Evolutionary conservation across 2,329 filamentous ascomycete species (phyloP), one percentile per base, ranked within the genome.

Genomic region (Fusarium denticulatum): DNA sequence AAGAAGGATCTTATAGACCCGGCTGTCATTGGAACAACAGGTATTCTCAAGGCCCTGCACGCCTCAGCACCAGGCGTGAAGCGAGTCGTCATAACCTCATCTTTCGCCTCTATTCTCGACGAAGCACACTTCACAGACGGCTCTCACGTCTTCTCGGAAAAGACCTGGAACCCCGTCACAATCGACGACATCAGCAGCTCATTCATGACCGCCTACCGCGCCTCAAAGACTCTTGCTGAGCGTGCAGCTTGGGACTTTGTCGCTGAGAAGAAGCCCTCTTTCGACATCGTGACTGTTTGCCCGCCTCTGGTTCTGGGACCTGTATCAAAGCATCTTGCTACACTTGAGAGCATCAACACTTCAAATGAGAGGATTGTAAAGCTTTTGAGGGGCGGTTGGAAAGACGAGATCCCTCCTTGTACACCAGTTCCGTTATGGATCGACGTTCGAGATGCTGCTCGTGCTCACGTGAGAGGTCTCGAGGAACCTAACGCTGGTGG

Each of bases 31-130:
- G 90, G 88, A 70, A 90, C 88, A 3, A 93, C 91, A 73, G 92
- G 92, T 39, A 90, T 96, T 62, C 90, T 94, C 40, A 88, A 91
- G 73, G 91, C 93, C 24, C 86, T 96, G 71, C 90, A 92, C 77
- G 84, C 85, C 69, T 72, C 88, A 79, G 79, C 87, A 2, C 88
- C 87, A 1, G 72, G 73, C 11, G 93, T 97, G 59, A 94, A 91
- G 83, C 88, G 91, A 67, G 92, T 97, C 20, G 91, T 93, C 63
- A 80, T 91, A 52, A 90, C 88, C 22, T 87, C 86, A 42, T 89
- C 87, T 39, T 89, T 89, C 78, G 88, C 88, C 26, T 83, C 87
- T 69, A 85, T 89, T 73, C 50, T 89, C 22, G 79, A 85, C 68
- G 81, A 82, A 43, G 72, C 77, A 22, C 78, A 80, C 50, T 65